A percentile compares a stretch with the other conserved stretches of the same genome.
Evolutionary conservation across 2,329 filamentous ascomycete species (phyloP).

Genomic region (Hymenoscyphus repandus): DNA sequence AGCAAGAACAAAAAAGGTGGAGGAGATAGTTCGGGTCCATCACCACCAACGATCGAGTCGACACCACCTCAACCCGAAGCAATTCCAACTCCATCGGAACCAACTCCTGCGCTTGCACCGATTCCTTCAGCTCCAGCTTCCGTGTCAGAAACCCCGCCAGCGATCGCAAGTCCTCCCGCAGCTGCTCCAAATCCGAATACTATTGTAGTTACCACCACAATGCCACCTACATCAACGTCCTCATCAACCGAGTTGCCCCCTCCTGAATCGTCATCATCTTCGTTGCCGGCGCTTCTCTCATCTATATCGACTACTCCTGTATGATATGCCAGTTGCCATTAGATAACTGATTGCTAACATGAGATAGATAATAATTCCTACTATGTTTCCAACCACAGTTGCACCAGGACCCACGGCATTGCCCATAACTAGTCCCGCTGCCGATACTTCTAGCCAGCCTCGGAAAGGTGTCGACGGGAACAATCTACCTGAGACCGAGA

Average conservation of each 20-base stretch:
- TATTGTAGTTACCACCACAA: slow-evolving; percentile 11
- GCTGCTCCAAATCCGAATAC: slow-evolving; percentile 1
- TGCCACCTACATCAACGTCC: background rate
- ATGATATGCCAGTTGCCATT: background rate
- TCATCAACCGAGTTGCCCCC: slow-evolving; percentile 3
- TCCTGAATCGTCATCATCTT: background rate
- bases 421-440: background rate
- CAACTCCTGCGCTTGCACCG: no score
- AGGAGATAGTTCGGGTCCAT: background rate
- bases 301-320: background rate
- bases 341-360: background rate
- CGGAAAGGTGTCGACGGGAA: background rate
- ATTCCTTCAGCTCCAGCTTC: background rate
- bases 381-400: slow-evolving; percentile 11
- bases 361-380: background rate
- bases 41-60: background rate
- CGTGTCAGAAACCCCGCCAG: background rate
- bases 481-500: background rate
- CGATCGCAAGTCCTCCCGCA: background rate
- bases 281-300: background rate
- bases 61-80: no score
- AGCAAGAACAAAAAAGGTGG: background rate
- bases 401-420: background rate
- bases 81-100: background rate
- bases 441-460: background rate